Evolutionary conservation across 768 basidiomycete species (phyloP), one percentile per base, ranked within the genome.

Genomic region (Filobasidium wieringae): DNA sequence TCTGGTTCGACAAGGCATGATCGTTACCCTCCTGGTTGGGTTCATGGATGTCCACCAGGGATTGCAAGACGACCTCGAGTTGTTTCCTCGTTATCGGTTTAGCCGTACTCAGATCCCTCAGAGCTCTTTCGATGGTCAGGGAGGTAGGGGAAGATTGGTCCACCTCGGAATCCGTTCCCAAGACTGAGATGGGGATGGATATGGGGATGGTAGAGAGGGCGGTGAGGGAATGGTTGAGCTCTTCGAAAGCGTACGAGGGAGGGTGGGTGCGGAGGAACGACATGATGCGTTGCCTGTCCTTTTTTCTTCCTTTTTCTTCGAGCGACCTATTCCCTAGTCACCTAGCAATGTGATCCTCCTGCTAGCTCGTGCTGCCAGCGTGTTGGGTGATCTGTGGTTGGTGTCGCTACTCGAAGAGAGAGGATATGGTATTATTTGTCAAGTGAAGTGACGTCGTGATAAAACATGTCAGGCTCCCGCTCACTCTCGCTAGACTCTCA

Each of bases 51-150:
- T 61, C 52, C 2, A 54, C 40, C 17, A 73, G 55, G 12, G 34
- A 5, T 36, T 64, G 43, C 15, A 73, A 60, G 12, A 71, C 60
- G 19, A 59, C 55, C 11, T 61, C 60, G 11, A 73, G 59, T 40
- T 66, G 58, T 2, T 62, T 62, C 24, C 55, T 41, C 0, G 59
- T 55, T n/a, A 66, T 45, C 2, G 68, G 66, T 39, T 57, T 63
- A 11, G 68, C 55, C 3, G 62, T 51, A 11, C 66, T 61, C 14
- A 71, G 62, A 12, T 67, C 65, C 17, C 66, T 61, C 17, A 71
- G 55, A 14, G 69, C 69, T 12, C 40, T 52, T 49, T 68, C 52
- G 6, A 70, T 59, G 1, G 57, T 45, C 4, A 59, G 51, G 9
- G 60, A 60, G 1, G 66, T 60, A 27, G 63, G 61, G 17, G 49